Evolutionary conservation across 1,284 basidiomycete genomes (phyloP).

Genomic region (Cutaneotrichosporon arboriforme): DNA sequence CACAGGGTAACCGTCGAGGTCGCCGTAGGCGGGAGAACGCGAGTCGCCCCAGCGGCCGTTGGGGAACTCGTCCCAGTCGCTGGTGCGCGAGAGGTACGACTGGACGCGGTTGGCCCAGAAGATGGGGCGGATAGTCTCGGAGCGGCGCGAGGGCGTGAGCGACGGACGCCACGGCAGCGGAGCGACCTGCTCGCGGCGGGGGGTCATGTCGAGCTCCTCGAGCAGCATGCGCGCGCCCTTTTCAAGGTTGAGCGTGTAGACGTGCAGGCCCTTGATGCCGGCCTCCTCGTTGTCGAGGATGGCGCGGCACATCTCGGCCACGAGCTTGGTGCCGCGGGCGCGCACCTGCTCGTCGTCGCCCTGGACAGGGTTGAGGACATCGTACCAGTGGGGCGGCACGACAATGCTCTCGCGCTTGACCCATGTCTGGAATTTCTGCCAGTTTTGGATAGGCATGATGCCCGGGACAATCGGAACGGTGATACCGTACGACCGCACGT

Average conservation of each 20-base stretch:
- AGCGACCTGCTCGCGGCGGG: conserved; percentile 76
- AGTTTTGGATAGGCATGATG: conserved; percentile 96
- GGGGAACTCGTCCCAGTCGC: conserved; percentile 99
- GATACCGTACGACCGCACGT: conserved; percentile 78
- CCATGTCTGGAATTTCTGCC: conserved; percentile 91
- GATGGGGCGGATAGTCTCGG: conserved; percentile 87
- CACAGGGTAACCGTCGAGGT: conserved; percentile 89
- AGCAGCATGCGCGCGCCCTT: conserved; percentile 89
- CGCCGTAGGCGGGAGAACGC: conserved; percentile 92
- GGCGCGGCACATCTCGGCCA: conserved; percentile 77
- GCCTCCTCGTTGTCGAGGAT: conserved; percentile 68
- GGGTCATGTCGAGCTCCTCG: conserved; percentile 77
- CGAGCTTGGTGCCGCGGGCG: conserved; percentile 77
- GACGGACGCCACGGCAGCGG: conserved; percentile 91
- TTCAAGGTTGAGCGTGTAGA: conserved; percentile 98
- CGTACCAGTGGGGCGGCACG: conserved; percentile 75
- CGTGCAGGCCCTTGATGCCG: conserved; percentile 81
- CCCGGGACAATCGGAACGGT: conserved; percentile 85
- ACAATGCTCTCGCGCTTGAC: conserved; percentile 78
- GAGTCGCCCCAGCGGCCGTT: conserved; percentile 98
- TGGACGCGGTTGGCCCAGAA: conserved; percentile 82
- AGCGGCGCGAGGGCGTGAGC: conserved; percentile 78
- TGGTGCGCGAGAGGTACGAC: conserved; percentile 80
- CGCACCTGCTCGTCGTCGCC: conserved; percentile 87
- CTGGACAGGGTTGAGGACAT: conserved; percentile 81